Conservation (phyloP, 768 basidiomycete genomes). For the Trichaptum fuscoviolaceum region DNA sequence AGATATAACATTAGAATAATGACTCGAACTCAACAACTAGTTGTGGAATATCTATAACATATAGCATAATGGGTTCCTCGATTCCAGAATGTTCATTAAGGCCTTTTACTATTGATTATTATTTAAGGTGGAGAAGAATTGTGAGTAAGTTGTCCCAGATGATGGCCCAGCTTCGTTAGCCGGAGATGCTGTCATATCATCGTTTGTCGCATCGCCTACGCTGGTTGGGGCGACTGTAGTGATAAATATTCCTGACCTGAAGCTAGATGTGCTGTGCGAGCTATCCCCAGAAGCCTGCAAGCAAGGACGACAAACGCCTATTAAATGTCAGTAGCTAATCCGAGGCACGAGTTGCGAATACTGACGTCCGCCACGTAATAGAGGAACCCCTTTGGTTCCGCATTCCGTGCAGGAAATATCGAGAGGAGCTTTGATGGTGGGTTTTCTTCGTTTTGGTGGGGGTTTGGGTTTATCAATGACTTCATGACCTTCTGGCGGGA, state of each 20-base stretch:
- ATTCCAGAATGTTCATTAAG: neutral
- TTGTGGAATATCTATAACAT: neutral
- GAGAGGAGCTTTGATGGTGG: constrained; percentile 25
- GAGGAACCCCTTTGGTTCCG: constrained; percentile 62
- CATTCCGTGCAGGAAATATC: constrained; percentile 55
- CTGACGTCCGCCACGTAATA: constrained; percentile 74
- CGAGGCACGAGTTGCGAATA: constrained; percentile 11
- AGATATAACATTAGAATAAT: neutral
- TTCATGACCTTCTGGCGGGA: neutral
- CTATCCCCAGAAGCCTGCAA: neutral
- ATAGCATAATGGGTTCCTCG: too few species aligned
- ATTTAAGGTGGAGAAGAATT: neutral
- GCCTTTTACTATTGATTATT: neutral
- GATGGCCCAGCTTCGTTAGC: neutral
- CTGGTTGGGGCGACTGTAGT: neutral
- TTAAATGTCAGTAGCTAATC: constrained; percentile 1
- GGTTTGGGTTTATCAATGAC: constrained; percentile 28
- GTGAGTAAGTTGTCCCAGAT: neutral
- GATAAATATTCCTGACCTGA: neutral
- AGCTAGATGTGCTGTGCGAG: neutral
- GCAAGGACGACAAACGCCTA: constrained; percentile 55
- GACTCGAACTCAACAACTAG: neutral
- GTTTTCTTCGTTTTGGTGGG: constrained; percentile 28
- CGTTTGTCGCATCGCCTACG: neutral
- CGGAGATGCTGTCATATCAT: neutral